These are phyloP conservation scores for Coix lacrymajobi DNA, from an alignment of 176 grass and related monocot species.

Conservation along the genomic window DNA sequence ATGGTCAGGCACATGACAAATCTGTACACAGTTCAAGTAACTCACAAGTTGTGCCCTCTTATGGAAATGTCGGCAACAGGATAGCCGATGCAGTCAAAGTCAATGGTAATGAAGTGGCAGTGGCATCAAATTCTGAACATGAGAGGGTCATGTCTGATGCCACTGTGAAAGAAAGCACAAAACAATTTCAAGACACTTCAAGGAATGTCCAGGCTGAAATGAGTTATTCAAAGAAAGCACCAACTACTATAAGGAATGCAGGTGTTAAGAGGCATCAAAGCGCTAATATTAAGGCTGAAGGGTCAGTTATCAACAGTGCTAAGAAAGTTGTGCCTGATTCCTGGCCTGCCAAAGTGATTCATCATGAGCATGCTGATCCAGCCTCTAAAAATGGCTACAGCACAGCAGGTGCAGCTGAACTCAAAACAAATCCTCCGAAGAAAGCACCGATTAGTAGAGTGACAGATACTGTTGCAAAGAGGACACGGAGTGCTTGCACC, in stretches of 20 bases:
- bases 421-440: slow-evolving; percentile 1
- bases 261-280: not conserved
- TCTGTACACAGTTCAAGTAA: slow-evolving; percentile 1
- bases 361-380: not conserved
- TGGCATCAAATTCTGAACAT: slow-evolving; percentile 3
- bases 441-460: not conserved
- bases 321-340: slow-evolving; percentile 12
- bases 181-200: slow-evolving; percentile 17
- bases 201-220: not conserved
- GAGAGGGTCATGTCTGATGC: slow-evolving; percentile 23
- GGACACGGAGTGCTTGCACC: not conserved
- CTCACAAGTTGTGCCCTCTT: slow-evolving; percentile 10
- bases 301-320: not conserved
- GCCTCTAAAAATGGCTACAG: not conserved
- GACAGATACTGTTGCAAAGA: slow-evolving; percentile 22
- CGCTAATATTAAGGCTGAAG: slow-evolving; percentile 30
- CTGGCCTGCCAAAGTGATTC: slow-evolving; percentile 10
- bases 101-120: not conserved
- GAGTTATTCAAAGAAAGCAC: slow-evolving; percentile 1
- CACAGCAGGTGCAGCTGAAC: not conserved
- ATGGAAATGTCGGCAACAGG: slow-evolving; percentile 17
- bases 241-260: not conserved
- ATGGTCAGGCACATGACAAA: not conserved
- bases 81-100: slow-evolving; percentile 7
- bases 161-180: slow-evolving; percentile 1